Evolutionary conservation across 805 yeast species (phyloP), one percentile per base, ranked within the genome.

Genomic region (Saccharomycopsis malanga): DNA sequence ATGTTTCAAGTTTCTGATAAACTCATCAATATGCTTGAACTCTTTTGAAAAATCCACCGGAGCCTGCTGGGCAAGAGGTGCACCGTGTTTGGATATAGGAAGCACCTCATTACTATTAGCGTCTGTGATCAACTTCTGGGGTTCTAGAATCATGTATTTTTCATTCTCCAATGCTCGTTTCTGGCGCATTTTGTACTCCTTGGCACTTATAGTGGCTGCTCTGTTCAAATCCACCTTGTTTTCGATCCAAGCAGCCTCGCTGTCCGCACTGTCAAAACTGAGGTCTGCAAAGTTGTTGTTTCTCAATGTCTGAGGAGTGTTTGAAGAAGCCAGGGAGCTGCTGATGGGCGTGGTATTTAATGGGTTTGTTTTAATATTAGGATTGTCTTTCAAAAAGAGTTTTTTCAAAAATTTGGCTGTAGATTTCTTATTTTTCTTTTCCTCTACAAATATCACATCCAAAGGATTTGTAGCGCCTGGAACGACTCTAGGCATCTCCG

Each of bases 121-220:
- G 61, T 54, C 64, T 43, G 71, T 68, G 43, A 67, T 64, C 48
- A 59, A 71, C 55, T 63, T 72, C 45, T 76, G 76, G 34, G 95
- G 82, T 60, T 84, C 83, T 53, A 80, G 58, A 45, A 83, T 71
- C 24, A 81, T 61, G 52, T 79, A 75, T 53, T 86, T 73, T 49
- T 83, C 72, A 55, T 74, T 74, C 57, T 76, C 70, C 37, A 82
- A 62, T 17, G 74, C 80, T 46, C 87, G 70, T 60, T 75, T 76
- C 45, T 84, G 80, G 54, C 98, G 73, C 14, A 72, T 68, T 45
- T 79, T 81, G 50, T 83, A 79, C 52, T 89, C 96, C 46, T 72
- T 73, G 4, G 77, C 67, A 2, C 83, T 75, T 21, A 87, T 64
- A 0, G 94, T 75, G 53, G 79, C 80, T 47, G 88, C 79, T 56